Conservation (phyloP, 371 early-diverging fungal species). For the Actinomortierella ambigua region DNA sequence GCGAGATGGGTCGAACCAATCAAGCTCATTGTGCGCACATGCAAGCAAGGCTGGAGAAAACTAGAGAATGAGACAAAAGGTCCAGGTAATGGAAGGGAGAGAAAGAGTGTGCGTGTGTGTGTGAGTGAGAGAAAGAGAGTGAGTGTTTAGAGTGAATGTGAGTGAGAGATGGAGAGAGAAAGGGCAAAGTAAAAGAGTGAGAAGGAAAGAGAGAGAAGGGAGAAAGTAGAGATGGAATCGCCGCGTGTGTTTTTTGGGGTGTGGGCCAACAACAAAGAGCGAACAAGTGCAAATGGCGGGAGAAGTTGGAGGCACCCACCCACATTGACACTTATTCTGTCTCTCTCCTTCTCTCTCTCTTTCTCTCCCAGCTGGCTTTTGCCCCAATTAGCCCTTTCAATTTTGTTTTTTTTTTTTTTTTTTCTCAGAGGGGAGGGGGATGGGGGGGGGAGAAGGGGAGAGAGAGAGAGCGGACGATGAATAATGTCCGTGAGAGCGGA, state of each 20-base stretch:
- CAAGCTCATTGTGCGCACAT: constrained; percentile 46
- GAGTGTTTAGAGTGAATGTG: background rate
- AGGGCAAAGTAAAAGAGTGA: background rate
- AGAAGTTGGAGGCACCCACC: constrained; percentile 2
- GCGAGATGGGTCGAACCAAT: constrained; percentile 34
- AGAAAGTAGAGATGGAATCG: background rate
- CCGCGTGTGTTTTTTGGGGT: too few relatives aligned
- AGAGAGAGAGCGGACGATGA: background rate
- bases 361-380: background rate
- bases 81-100: background rate
- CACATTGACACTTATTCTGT: too few relatives aligned
- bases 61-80: background rate
- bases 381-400: too few relatives aligned
- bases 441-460: background rate
- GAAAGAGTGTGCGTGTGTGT: background rate
- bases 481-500: background rate
- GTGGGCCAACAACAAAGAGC: background rate
- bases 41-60: background rate
- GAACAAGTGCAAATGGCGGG: background rate
- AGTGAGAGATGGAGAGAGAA: background rate
- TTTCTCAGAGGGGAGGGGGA: too few relatives aligned
- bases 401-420: too few relatives aligned
- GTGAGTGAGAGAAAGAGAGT: constrained; percentile 1
- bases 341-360: too few relatives aligned
- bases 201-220: background rate